Conservation (phyloP, 129 eudicot species). For the Lactuca saligna region DNA sequence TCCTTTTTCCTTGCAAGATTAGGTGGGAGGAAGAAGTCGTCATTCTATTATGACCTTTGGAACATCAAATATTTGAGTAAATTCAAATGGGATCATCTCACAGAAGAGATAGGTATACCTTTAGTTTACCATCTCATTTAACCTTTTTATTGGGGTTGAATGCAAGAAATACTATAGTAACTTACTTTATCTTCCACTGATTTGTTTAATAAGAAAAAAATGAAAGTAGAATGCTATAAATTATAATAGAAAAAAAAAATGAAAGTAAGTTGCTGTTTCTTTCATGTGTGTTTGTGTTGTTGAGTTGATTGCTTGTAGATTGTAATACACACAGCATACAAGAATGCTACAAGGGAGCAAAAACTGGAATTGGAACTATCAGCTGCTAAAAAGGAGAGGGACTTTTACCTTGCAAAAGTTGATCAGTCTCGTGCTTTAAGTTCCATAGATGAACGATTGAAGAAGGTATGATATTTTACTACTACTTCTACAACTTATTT, state of each 20-base stretch:
- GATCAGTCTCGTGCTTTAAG: slow-evolving; percentile 73
- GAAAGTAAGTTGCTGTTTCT: no score
- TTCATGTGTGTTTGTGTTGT: background rate
- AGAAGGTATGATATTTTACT: slow-evolving; percentile 52
- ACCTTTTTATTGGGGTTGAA: background rate
- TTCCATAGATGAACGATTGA: slow-evolving; percentile 73
- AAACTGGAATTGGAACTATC: slow-evolving; percentile 80
- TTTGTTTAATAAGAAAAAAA: no score
- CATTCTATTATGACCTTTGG: slow-evolving; percentile 88
- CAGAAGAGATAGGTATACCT: slow-evolving; percentile 74
- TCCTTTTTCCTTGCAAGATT: slow-evolving; percentile 16
- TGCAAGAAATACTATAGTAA: no score
- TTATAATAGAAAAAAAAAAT: no score
- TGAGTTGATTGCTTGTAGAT: background rate
- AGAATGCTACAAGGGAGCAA: slow-evolving; percentile 81
- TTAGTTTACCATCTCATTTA: slow-evolving; percentile 2
- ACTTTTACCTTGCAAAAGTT: slow-evolving; percentile 75
- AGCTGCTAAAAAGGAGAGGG: slow-evolving; percentile 84
- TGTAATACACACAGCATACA: slow-evolving; percentile 49
- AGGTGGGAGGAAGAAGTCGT: slow-evolving; percentile 95
- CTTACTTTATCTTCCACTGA: no score
- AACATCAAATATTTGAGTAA: slow-evolving; percentile 91
- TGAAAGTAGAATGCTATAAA: no score
- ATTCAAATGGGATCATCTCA: slow-evolving; percentile 98
- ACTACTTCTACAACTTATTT: background rate